Evolutionary conservation across 1,139 yeast species (phyloP), one percentile per base, ranked within the genome.

Genomic region (Kodamaea ohmeri): DNA sequence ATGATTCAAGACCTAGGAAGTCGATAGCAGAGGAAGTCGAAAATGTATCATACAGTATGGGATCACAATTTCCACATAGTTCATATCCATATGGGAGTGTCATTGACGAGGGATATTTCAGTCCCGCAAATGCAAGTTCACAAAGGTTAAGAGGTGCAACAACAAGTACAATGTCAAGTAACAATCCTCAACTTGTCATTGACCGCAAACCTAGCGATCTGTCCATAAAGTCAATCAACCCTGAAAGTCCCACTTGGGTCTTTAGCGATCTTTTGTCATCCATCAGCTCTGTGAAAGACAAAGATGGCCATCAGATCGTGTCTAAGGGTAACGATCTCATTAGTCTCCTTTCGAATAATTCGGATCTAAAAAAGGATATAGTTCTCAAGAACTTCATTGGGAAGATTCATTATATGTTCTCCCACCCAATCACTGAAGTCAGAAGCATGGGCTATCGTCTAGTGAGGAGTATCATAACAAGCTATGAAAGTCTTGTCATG

Each of bases 371-470:
- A 51, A 67, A 75, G 35, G 95, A 88, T 42, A 63, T 88, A 22
- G 80, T 77, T 2, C 60, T 87, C 37, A 69, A 78, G 19, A 78
- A 80, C 4, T 76, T 87, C 36, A 69, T 86, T 30, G 68, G 67
- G 42, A 71, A 79, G 34, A 68, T 89, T 15, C 83, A 79, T 49
- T 72, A 73, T 29, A 68, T 88, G 60, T 61, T 89, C 16, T 65
- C 78, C 33, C 80, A 78, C 50, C 63, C 63, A 4, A 73, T 76
- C 30, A 72, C 83, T 20, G 83, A 80, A 45, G 84, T 86, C 1
- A 69, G 81, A 12, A 84, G 92, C 1, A 74, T 87, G 4, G 95
- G 92, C 0, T 88, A 80, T 57, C 67, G 95, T 36, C 71, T 89
- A 2, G 73, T 88, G 22, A 66, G 96, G 15, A 75, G 83, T 47